These are phyloP conservation scores for Iberis amara DNA, from an alignment of 441 rosid genomes.

Conservation along the genomic window DNA sequence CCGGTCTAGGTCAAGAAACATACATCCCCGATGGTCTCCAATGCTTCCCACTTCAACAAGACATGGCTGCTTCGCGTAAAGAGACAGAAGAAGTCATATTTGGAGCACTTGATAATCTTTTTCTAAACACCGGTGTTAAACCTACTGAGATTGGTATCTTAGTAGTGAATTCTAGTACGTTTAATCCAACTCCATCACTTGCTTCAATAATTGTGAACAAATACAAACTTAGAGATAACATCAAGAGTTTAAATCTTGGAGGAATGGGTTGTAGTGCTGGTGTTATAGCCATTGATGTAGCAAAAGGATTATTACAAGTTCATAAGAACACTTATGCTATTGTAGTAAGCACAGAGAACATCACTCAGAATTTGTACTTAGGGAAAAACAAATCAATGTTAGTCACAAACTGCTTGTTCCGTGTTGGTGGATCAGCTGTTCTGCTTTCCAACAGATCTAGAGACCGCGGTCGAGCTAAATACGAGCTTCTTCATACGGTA, in stretches of 20 bases:
- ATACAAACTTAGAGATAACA: slow-evolving; percentile 73
- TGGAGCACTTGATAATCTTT: slow-evolving; percentile 69
- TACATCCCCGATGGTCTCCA: slow-evolving; percentile 71
- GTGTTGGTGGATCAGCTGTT: slow-evolving; percentile 68
- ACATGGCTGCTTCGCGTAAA: slow-evolving; percentile 66
- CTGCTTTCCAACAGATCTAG: slow-evolving; percentile 50
- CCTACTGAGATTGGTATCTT: slow-evolving; percentile 71
- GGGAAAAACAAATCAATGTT: slow-evolving; percentile 84
- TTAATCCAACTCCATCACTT: slow-evolving; percentile 78
- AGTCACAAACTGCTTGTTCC: slow-evolving; percentile 75
- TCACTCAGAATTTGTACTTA: slow-evolving; percentile 85
- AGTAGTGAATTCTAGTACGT: slow-evolving; percentile 80
- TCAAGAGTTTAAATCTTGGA: slow-evolving; percentile 71
- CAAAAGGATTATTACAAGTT: slow-evolving; percentile 49
- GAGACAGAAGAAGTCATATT: slow-evolving; percentile 89
- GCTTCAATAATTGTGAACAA: slow-evolving; percentile 80
- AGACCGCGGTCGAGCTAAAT: slow-evolving; percentile 60
- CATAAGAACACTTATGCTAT: slow-evolving; percentile 75
- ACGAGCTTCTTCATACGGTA: slow-evolving; percentile 71
- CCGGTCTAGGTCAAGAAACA: slow-evolving; percentile 89
- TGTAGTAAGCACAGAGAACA: slow-evolving; percentile 85
- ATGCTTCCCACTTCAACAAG: slow-evolving; percentile 60
- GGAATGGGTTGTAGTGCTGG: slow-evolving; percentile 32
- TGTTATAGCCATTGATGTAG: no score
- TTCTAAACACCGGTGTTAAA: slow-evolving; percentile 55